Evolutionary conservation across 495 filamentous ascomycete species (phyloP), one percentile per base, ranked within the genome.

Genomic region (Hypoxylon rickii): DNA sequence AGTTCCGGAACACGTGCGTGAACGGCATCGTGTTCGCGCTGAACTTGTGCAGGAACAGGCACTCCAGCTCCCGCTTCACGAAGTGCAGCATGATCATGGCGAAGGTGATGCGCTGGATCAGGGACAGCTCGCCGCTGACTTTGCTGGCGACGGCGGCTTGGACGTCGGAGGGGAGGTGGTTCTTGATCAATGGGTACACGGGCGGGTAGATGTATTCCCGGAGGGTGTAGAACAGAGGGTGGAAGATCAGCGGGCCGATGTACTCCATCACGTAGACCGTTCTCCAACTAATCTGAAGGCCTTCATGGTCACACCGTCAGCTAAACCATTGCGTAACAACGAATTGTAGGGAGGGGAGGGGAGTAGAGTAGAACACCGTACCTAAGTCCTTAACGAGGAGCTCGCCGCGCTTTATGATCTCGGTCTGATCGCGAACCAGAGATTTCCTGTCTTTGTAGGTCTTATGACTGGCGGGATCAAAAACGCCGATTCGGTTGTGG

Each of bases 231-330:
- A 82, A 73, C 32, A 86, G 77, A 20, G 83, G 65, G 86, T 96
- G 92, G 75, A 97, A 89, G 63, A 97, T 70, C 58, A 97, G 84
- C n/a, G 94, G 94, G 6, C 94, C 94, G 50, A 91, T 75, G 73
- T 98, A 98, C 77, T 98, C 94, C 71, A 96, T 84, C 51, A 96
- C 73, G 76, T 92, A 98, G 65, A 97, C 95, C 44, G 90, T 92
- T 53, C 86, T 87, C 94, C 94, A 98, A 42, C 83, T 84, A 51
- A 97, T 89, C 72, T 98, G 94, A 22, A 87, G 87, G 40, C 94
- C 93, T 97, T 44, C 39, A 13, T 3, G 12, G 3, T 19, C 13
- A 34, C 3, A 34, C 10, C 3, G 46, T 50, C 32, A 50, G 46
- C 15, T 13, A 3, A 5, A 13, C 24, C 10, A 3, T 37, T 48